Percentiles rank a stretch among this genome's conserved stretches.
Conservation (phyloP, 441 rosid species). For the Mallotus japonicus region DNA sequence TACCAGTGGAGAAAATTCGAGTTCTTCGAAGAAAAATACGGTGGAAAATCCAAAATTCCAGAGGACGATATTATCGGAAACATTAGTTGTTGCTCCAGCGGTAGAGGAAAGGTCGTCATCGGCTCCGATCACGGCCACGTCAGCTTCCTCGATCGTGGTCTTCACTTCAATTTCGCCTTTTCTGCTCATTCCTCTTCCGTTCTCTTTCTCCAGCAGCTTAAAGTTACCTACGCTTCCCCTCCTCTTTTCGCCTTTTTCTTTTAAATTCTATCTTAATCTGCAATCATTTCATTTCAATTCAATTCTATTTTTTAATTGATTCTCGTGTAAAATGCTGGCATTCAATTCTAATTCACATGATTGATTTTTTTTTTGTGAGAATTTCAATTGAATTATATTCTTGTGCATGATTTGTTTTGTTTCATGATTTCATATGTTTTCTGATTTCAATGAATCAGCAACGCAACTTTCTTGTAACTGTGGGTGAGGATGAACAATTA, state of each 20-base stretch:
- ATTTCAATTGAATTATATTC: too few relatives aligned
- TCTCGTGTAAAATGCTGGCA: too few relatives aligned
- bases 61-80: conserved; percentile 60
- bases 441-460: conserved; percentile 45
- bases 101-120: conserved; percentile 85
- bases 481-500: conserved; percentile 88
- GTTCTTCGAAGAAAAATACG: conserved; percentile 95
- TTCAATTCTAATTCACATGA: too few relatives aligned
- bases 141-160: conserved; percentile 86
- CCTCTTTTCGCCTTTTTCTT: not conserved
- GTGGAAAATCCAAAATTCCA: conserved; percentile 69
- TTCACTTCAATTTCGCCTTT: conserved; percentile 82
- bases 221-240: conserved; percentile 39
- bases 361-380: too few relatives aligned
- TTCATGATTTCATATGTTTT: not conserved
- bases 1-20: conserved; percentile 97
- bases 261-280: not conserved
- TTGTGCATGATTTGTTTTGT: too few relatives aligned
- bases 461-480: conserved; percentile 83
- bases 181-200: conserved; percentile 79
- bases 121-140: conserved; percentile 86
- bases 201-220: conserved; percentile 88
- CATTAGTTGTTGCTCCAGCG: conserved; percentile 84
- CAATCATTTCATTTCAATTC: not conserved
- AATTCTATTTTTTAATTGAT: not conserved